These are phyloP conservation scores for Dissophora ornata DNA, from an alignment of 192 early-diverging fungal genomes.

Conservation along the genomic window DNA sequence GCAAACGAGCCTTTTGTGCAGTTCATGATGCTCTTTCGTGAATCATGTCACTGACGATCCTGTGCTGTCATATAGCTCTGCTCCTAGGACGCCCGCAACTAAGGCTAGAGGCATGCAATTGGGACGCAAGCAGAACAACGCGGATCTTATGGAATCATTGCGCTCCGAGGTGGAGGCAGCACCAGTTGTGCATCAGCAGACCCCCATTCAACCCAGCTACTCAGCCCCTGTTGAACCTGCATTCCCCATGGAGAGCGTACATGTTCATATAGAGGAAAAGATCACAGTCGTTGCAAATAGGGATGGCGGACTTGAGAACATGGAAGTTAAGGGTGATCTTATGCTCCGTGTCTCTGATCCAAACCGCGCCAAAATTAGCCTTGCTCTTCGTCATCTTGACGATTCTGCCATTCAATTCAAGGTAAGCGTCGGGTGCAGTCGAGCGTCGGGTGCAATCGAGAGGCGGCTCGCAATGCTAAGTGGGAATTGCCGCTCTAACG, in stretches of 20 bases:
- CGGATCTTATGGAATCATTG: constrained; percentile 84
- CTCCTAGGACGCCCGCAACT: constrained; percentile 54
- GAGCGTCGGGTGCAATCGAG: no score
- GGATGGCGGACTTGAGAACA: constrained; percentile 90
- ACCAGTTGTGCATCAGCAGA: constrained; percentile 11
- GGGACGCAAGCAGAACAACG: constrained; percentile 88
- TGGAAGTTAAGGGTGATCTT: constrained; percentile 96
- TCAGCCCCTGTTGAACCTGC: constrained; percentile 43
- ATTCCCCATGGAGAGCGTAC: constrained; percentile 77
- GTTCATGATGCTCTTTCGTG: no score
- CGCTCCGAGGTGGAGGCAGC: constrained; percentile 79
- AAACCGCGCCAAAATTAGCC: constrained; percentile 66
- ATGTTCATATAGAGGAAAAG: constrained; percentile 89
- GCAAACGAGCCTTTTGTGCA: no score
- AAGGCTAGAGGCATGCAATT: constrained; percentile 93
- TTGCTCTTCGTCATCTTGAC: constrained; percentile 69
- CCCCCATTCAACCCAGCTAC: constrained; percentile 20
- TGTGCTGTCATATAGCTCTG: constrained; percentile 21
- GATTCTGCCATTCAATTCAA: constrained; percentile 86
- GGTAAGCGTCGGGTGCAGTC: constrained; percentile 55
- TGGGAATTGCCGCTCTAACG: no score
- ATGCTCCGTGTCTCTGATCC: constrained; percentile 83
- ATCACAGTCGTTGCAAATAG: constrained; percentile 85
- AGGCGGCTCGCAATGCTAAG: no score
- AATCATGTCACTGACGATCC: no score